These are phyloP conservation scores for Clonostachys solani DNA, from an alignment of 2,329 filamentous ascomycete species.

Conservation along the genomic window DNA sequence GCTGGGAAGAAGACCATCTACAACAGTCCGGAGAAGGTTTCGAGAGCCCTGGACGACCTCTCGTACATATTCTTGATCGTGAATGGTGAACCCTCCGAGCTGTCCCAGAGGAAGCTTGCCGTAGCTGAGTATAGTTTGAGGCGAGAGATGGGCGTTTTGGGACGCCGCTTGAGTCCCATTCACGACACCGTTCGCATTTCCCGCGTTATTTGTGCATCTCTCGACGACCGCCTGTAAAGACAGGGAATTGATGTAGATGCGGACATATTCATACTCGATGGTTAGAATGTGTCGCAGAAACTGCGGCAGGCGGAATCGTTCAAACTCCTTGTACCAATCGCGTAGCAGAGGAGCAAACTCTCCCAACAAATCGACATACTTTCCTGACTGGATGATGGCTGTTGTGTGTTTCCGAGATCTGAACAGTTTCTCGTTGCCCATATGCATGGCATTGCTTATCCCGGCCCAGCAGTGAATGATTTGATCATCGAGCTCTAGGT, in stretches of 20 bases:
- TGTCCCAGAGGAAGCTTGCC: constrained; percentile 61
- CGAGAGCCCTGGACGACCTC: constrained; percentile 76
- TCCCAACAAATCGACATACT: constrained; percentile 76
- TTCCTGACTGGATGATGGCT: constrained; percentile 80
- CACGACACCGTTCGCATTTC: constrained; percentile 15
- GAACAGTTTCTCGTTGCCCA: constrained; percentile 86
- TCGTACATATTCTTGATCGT: constrained; percentile 69
- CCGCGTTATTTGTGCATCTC: constrained; percentile 75
- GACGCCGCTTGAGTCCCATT: background rate
- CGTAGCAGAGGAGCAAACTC: constrained; percentile 75
- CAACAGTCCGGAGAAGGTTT: constrained; percentile 72
- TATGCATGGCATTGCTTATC: constrained; percentile 88
- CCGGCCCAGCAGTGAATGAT: constrained; percentile 89
- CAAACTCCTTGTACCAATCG: constrained; percentile 79
- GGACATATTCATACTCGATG: constrained; percentile 94
- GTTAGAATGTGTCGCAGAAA: constrained; percentile 73
- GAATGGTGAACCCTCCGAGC: constrained; percentile 58
- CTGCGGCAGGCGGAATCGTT: constrained; percentile 65
- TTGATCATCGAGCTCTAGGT: constrained; percentile 63
- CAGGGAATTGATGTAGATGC: constrained; percentile 91
- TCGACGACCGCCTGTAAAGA: constrained; percentile 94
- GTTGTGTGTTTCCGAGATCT: constrained; percentile 83
- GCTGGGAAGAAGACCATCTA: constrained; percentile 68
- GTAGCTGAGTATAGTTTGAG: constrained; percentile 61
- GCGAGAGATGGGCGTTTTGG: constrained; percentile 36